phyloP scores from a whole-genome alignment of 225 moss, liverwort and hornwort genomes.

The Pleurozium schreberi region DNA sequence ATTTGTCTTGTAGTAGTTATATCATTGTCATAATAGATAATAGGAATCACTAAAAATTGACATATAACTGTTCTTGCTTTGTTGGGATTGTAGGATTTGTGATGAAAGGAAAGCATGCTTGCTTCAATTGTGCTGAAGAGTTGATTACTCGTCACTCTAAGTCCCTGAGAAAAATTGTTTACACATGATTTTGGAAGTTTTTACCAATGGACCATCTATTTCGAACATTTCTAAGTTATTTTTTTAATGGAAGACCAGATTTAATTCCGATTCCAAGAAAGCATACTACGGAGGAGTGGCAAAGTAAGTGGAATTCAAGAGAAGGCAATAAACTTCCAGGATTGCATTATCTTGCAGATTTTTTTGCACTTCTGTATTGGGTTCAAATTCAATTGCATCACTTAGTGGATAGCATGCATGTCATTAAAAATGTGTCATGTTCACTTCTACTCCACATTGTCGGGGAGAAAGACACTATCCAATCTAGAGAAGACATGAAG shows the following conservation, averaged over 20 bases:
- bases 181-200: not conserved
- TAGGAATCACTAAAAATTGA: too few relatives aligned
- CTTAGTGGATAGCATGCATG: not conserved
- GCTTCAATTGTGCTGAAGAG: not conserved
- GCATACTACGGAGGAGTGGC: not conserved
- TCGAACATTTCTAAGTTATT: not conserved
- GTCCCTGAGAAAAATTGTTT: not conserved
- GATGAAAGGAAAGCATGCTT: not conserved
- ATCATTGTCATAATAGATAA: too few relatives aligned
- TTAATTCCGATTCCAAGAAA: not conserved
- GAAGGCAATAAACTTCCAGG: fast-evolving
- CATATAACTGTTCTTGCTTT: too few relatives aligned
- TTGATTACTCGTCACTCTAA: not conserved
- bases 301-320: not conserved
- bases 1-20: too few relatives aligned
- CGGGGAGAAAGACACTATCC: not conserved
- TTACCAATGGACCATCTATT: not conserved
- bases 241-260: not conserved
- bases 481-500: too few relatives aligned
- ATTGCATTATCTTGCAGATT: not conserved
- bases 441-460: not conserved
- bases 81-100: not conserved
- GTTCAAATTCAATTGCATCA: fast-evolving
- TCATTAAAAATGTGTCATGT: not conserved
- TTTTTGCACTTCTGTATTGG: not conserved